Conservation (phyloP, 371 early-diverging fungal genomes). For the Rhizopus stolonifer region DNA sequence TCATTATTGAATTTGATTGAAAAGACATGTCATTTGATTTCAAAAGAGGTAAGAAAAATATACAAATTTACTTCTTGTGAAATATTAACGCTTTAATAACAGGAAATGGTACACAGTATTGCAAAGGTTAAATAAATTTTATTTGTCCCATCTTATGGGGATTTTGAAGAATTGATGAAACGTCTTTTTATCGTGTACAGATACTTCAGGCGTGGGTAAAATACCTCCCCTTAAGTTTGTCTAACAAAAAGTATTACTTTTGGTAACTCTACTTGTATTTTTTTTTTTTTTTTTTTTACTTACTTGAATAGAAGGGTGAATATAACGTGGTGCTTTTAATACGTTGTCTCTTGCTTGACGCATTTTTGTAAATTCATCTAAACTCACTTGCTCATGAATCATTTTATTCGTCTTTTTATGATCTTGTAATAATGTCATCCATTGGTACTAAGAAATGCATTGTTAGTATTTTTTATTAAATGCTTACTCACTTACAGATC, state of each 20-base stretch:
- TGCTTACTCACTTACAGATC: conserved; percentile 30
- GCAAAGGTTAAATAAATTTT: conserved; percentile 64
- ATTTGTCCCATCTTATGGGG: conserved; percentile 19
- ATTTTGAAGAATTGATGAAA: conserved; percentile 24
- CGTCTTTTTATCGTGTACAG: conserved; percentile 16
- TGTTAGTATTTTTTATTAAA: neutral
- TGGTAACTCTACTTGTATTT: no score
- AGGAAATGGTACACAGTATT: conserved; percentile 82
- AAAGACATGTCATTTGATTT: conserved; percentile 94
- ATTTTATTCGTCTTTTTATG: conserved; percentile 44
- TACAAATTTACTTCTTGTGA: neutral
- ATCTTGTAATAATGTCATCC: conserved; percentile 26
- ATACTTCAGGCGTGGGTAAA: conserved; percentile 23
- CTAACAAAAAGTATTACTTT: conserved; percentile 5
- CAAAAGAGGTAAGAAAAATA: conserved; percentile 72
- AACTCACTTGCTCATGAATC: conserved; percentile 25
- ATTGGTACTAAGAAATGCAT: conserved; percentile 23
- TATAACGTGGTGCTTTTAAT: conserved; percentile 39
- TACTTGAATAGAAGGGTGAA: conserved; percentile 53
- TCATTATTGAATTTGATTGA: conserved; percentile 86
- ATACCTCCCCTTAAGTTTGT: conserved; percentile 30
- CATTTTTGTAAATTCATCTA: conserved; percentile 30
- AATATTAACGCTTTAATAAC: neutral
- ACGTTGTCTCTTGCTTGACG: conserved; percentile 33
- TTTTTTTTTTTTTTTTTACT: neutral